Percentiles rank a stretch among this genome's conserved stretches.
These are phyloP conservation scores for Phytophthora ohioensis DNA, from an alignment of 352 stramenopile genomes.

Conservation along the genomic window DNA sequence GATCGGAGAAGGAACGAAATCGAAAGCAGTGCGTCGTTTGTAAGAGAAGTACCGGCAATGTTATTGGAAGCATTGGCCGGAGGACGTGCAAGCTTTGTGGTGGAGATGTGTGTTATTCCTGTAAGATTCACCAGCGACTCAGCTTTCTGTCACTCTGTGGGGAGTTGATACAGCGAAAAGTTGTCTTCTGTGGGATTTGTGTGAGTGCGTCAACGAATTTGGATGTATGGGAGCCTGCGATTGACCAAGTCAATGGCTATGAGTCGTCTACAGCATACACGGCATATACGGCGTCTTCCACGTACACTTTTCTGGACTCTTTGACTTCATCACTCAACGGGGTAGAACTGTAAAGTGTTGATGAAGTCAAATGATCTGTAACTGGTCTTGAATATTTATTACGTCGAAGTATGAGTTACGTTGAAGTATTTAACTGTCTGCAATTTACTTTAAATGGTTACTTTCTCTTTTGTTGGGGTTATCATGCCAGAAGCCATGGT, in stretches of 20 bases:
- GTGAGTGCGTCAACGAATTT: constrained; percentile 41
- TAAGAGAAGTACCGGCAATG: constrained; percentile 29
- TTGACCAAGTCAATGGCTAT: constrained; percentile 25
- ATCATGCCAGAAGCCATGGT: too few relatives aligned
- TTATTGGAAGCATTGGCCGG: constrained; percentile 31
- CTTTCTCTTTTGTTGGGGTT: too few relatives aligned
- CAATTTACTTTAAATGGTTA: too few relatives aligned
- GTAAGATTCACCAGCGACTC: constrained; percentile 46
- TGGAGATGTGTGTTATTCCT: constrained; percentile 42
- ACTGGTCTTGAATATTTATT: too few relatives aligned
- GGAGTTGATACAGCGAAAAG: constrained; percentile 40
- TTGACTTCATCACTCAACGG: constrained; percentile 14
- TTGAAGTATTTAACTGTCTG: too few relatives aligned
- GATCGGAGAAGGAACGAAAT: neutral
- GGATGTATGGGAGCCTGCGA: constrained; percentile 34
- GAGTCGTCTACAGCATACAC: constrained; percentile 23
- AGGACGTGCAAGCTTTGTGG: constrained; percentile 37
- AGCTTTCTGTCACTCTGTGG: constrained; percentile 41
- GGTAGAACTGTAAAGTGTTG: constrained; percentile 6
- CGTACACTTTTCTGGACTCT: constrained; percentile 13
- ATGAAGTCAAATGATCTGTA: too few relatives aligned
- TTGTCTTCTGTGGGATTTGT: constrained; percentile 49
- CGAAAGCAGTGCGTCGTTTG: constrained; percentile 35
- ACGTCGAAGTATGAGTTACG: too few relatives aligned
- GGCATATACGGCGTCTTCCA: constrained; percentile 14